These are phyloP conservation scores for Blumeria graminis DNA, from an alignment of 2,329 filamentous ascomycete species.

Conservation along the genomic window DNA sequence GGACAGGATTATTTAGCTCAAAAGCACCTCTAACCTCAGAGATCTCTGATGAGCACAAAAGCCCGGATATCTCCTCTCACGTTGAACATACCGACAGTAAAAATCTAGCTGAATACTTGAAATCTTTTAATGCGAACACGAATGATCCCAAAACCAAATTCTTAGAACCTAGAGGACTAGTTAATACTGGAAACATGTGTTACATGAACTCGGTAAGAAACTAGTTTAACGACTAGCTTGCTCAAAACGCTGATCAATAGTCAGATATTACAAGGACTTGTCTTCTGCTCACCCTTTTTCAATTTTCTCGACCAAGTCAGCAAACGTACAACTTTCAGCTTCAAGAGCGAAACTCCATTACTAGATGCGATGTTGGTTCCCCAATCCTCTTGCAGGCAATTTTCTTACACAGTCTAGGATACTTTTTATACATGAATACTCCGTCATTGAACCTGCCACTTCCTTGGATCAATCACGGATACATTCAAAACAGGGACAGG, in stretches of 20 bases:
- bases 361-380: constrained; percentile 72
- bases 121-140: constrained; percentile 38
- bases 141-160: constrained; percentile 44
- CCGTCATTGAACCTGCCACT: constrained; percentile 54
- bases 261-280: constrained; percentile 79
- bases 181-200: constrained; percentile 97
- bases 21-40: constrained; percentile 18
- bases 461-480: constrained; percentile 50
- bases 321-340: constrained; percentile 63
- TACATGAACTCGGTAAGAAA: constrained; percentile 93
- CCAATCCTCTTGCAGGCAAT: background rate
- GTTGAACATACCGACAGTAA: constrained; percentile 17
- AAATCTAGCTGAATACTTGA: constrained; percentile 54
- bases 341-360: constrained; percentile 85
- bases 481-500: constrained; percentile 54
- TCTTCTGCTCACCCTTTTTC: constrained; percentile 88
- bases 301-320: constrained; percentile 74
- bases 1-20: constrained; percentile 41
- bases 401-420: constrained; percentile 31
- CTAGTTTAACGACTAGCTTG: background rate
- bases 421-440: constrained; percentile 87
- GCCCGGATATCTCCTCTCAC: constrained; percentile 20
- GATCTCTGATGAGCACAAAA: constrained; percentile 13
- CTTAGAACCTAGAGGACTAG: constrained; percentile 73
- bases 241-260: constrained; percentile 9